Percentiles rank a stretch among this genome's conserved stretches.
phyloP scores from a whole-genome alignment of 2,329 filamentous ascomycete species.

The Trichoderma oligosporum region DNA sequence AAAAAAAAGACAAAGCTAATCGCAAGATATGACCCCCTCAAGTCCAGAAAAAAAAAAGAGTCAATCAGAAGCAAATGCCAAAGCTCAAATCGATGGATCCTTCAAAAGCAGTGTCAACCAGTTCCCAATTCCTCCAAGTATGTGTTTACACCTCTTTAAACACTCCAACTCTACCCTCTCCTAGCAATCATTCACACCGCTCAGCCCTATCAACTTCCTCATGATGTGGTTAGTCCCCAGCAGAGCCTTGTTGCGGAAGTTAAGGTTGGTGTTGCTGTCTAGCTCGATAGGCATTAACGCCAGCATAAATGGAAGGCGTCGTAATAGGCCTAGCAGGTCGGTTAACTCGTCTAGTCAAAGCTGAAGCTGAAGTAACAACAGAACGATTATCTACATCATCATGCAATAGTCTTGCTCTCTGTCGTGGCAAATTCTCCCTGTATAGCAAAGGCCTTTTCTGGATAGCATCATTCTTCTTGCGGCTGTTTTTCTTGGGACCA shows the following conservation, averaged over 20 bases:
- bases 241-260: neutral
- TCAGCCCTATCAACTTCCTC: neutral
- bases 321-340: neutral
- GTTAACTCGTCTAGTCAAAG: neutral
- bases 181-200: no score
- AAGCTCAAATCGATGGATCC: no score
- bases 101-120: neutral
- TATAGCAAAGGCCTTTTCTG: neutral
- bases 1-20: neutral
- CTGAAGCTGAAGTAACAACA: neutral
- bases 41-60: neutral
- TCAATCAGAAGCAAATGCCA: neutral
- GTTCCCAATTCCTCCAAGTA: neutral
- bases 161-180: no score
- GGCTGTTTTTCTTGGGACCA: neutral
- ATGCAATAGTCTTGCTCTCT: neutral
- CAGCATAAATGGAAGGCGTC: slow-evolving; percentile 21
- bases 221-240: neutral
- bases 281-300: slow-evolving; percentile 29
- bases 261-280: slow-evolving; percentile 14
- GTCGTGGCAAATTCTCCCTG: neutral
- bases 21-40: neutral
- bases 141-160: no score
- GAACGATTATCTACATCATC: neutral
- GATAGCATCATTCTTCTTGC: neutral